A percentile compares a stretch with the other conserved stretches of the same genome.
Evolutionary conservation across 2,329 filamentous ascomycete genomes (phyloP).

Genomic region (Diaporthe longicolla): DNA sequence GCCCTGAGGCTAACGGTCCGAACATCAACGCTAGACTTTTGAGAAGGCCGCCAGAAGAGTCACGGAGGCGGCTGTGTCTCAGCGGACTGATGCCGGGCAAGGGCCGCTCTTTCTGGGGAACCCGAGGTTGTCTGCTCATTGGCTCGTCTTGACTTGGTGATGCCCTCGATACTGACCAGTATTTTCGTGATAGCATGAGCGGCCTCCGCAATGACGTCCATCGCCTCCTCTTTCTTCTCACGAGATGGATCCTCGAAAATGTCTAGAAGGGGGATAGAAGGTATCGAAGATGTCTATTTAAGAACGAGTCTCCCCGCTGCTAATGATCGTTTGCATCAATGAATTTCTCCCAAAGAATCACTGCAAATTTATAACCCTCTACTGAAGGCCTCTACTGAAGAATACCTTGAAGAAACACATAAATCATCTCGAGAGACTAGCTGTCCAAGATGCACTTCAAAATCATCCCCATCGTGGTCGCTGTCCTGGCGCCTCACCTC

Average conservation of each 20-base stretch:
- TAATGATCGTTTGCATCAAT: neutral
- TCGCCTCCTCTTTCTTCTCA: neutral
- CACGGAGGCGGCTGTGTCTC: neutral
- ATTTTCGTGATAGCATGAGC: neutral
- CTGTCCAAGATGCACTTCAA: neutral
- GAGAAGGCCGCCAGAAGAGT: constrained; percentile 13
- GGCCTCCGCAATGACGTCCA: neutral
- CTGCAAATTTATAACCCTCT: neutral
- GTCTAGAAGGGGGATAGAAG: neutral
- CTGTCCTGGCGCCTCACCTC: neutral
- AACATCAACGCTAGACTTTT: neutral
- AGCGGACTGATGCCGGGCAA: neutral
- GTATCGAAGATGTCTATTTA: neutral
- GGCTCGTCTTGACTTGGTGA: neutral
- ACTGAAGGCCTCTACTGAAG: neutral
- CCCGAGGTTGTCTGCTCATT: neutral
- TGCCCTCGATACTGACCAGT: neutral
- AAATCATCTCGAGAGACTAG: neutral
- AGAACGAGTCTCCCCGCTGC: neutral
- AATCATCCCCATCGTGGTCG: neutral
- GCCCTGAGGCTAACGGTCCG: neutral
- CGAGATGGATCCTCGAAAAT: neutral
- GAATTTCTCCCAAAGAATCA: neutral
- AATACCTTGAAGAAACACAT: neutral
- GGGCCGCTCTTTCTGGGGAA: neutral